Evolutionary conservation across 768 basidiomycete genomes (phyloP), one percentile per base, ranked within the genome.

Genomic region (Amanita brunnescens): DNA sequence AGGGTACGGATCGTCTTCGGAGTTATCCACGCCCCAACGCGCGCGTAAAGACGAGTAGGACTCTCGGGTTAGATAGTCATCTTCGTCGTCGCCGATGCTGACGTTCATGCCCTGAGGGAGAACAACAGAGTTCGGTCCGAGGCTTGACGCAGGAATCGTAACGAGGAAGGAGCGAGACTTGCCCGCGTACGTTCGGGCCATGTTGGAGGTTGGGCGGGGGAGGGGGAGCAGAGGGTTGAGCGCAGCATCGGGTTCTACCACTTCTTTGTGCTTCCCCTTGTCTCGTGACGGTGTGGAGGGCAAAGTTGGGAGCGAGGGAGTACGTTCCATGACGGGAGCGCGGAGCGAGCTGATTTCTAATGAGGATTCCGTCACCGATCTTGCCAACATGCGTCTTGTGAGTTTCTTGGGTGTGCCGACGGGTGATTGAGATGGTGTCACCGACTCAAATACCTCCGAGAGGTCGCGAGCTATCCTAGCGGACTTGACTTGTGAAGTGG

Each of bases 21-120:
- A 83, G 32, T 79, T 73, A 60, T 91, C 88, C 0, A 91, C 83
- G 2, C 88, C 88, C 85, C 85, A 90, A 16, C 88, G 76, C n/a
- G 70, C 67, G 12, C 90, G 81, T 42, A 91, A 65, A 46, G 84
- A 80, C 10, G 79, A 67, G 57, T 91, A 91, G 0, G 87, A 87
- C 59, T 91, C 88, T n/a, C 79, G 77, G 9, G 68, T 64, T 14
- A 75, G 65, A 43, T 78, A 78, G 20, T 80, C 77, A 21, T 77
- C 79, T 6, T 73, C 68, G 14, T 68, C 65, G 26, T 72, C 71
- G 20, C 63, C 49, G 21, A 44, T 44, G 18, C 10, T 44, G 8
- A 51, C 9, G 41, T 42, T 44, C 21, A 51, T 26, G 43, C 58
- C 38, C 47, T 57, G 33, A 10, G 57, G 45, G 32, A 54, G 29